Evolutionary conservation across 495 filamentous ascomycete genomes (phyloP).

Genomic region (Xylaria cubensis): DNA sequence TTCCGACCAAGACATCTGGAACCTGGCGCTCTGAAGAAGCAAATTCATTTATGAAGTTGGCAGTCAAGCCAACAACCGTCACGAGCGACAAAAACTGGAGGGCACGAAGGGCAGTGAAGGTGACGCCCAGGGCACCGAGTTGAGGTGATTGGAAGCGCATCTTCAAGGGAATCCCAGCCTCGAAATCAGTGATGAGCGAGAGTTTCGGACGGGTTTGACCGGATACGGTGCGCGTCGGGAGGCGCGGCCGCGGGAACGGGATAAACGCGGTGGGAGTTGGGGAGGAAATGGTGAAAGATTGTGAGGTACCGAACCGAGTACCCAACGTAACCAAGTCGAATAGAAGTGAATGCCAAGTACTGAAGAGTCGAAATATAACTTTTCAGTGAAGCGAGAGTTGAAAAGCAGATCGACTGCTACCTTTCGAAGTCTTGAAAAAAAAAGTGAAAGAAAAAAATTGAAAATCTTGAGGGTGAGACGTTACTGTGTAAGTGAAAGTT

Average conservation of each 20-base stretch:
- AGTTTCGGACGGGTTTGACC: constrained; percentile 36
- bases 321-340: constrained; percentile 23
- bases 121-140: constrained; percentile 79
- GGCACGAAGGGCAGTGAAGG: constrained; percentile 74
- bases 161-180: constrained; percentile 38
- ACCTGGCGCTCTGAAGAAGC: constrained; percentile 66
- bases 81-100: constrained; percentile 77
- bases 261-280: constrained; percentile 35
- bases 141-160: constrained; percentile 48
- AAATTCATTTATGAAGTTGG: constrained; percentile 84
- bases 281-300: constrained; percentile 43
- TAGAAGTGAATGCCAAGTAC: constrained; percentile 1
- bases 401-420: constrained; percentile 25
- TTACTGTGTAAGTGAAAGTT: constrained; percentile 31
- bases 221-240: constrained; percentile 40
- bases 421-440: constrained; percentile 34
- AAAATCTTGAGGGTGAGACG: constrained; percentile 31
- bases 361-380: not conserved
- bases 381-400: not conserved
- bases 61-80: constrained; percentile 77
- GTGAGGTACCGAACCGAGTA: constrained; percentile 30
- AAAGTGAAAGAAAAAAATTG: constrained; percentile 33
- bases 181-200: constrained; percentile 42
- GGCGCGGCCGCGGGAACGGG: constrained; percentile 36
- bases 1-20: constrained; percentile 76